phyloP scores from a whole-genome alignment of 768 basidiomycete genomes.

The Strobilomyces confusus region DNA sequence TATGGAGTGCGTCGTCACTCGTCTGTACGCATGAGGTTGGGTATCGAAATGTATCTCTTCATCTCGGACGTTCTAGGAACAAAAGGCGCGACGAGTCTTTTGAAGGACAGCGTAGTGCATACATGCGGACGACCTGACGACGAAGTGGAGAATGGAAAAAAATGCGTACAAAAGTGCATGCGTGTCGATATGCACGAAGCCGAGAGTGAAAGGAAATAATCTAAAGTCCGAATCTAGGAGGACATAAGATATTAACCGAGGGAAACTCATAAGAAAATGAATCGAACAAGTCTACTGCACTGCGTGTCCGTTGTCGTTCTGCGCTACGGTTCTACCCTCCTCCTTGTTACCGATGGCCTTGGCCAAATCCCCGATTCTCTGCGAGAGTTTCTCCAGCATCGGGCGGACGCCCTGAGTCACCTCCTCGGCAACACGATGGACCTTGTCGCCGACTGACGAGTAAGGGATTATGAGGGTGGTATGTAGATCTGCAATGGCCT shows the following conservation, averaged over 20 bases:
- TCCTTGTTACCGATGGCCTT: conserved; percentile 26
- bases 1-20: conserved; percentile 1
- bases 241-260: conserved; percentile 13
- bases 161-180: conserved; percentile 24
- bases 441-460: conserved; percentile 60
- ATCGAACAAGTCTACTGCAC: conserved; percentile 6
- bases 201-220: conserved; percentile 12
- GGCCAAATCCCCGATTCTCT: conserved; percentile 33
- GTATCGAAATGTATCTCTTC: background rate
- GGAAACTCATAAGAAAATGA: conserved; percentile 5
- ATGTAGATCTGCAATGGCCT: conserved; percentile 51
- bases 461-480: conserved; percentile 50
- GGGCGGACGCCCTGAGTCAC: conserved; percentile 61
- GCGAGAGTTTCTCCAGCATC: conserved; percentile 49
- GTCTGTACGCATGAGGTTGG: conserved; percentile 1
- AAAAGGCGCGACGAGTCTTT: conserved; percentile 1
- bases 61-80: background rate
- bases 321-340: conserved; percentile 16
- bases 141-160: conserved; percentile 6
- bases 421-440: conserved; percentile 49
- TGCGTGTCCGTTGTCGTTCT: conserved; percentile 11
- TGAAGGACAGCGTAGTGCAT: conserved; percentile 11
- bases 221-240: conserved; percentile 27
- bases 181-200: conserved; percentile 13
- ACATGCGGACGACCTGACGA: conserved; percentile 12